Evolutionary conservation across 768 basidiomycete species (phyloP).

Genomic region (Amanita pseudoporphyria): DNA sequence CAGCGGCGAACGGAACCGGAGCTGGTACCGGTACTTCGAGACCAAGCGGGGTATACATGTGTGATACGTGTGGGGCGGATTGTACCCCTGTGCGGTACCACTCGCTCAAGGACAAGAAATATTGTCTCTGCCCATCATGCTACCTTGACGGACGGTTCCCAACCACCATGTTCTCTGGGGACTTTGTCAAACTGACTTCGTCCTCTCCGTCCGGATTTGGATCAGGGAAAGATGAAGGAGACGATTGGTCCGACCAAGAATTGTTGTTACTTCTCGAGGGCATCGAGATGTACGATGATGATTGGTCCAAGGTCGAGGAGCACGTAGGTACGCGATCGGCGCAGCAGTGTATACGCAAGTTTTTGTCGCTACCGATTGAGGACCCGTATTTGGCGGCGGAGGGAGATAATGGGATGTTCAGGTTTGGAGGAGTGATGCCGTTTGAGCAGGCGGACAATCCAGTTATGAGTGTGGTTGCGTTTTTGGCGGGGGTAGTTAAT

Average conservation of each 20-base stretch:
- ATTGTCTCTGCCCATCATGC: conserved; percentile 85
- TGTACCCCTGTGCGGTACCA: conserved; percentile 87
- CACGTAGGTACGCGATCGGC: conserved; percentile 88
- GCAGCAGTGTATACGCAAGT: conserved; percentile 93
- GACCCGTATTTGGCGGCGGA: conserved; percentile 82
- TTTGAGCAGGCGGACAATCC: conserved; percentile 96
- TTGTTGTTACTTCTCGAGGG: conserved; percentile 84
- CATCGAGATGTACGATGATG: conserved; percentile 97
- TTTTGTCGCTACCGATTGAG: conserved; percentile 94
- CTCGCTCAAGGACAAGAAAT: conserved; percentile 85
- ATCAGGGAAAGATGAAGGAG: conserved; percentile 21
- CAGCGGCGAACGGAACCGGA: conserved; percentile 20
- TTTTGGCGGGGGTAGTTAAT: conserved; percentile 86
- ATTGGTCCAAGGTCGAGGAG: conserved; percentile 88
- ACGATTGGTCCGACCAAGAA: conserved; percentile 91
- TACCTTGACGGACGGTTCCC: conserved; percentile 98
- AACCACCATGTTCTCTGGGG: conserved; percentile 90
- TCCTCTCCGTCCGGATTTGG: conserved; percentile 26
- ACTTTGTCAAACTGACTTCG: conserved; percentile 81
- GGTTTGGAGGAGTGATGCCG: conserved; percentile 74
- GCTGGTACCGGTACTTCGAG: conserved; percentile 31
- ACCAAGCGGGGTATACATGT: conserved; percentile 53
- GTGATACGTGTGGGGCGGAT: conserved; percentile 93
- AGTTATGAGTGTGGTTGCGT: conserved; percentile 97
- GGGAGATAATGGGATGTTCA: conserved; percentile 63